These are phyloP conservation scores for Graphilbum ipis-grandicollis DNA, from an alignment of 2,329 filamentous ascomycete genomes.

Conservation along the genomic window DNA sequence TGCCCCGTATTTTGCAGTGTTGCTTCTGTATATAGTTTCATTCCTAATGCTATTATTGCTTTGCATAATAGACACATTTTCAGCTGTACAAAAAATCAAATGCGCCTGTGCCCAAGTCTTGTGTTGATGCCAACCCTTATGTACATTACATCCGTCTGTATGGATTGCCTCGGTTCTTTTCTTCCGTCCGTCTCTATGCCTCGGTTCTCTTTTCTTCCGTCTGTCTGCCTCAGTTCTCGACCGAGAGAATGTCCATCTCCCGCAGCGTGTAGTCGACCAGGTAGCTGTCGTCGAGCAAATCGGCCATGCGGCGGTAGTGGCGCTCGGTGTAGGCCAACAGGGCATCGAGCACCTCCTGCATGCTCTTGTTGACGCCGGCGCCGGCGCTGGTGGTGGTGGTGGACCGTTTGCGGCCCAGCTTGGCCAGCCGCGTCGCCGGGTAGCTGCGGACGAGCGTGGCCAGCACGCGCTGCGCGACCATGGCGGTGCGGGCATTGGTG, in stretches of 20 bases:
- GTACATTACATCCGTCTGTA: no score
- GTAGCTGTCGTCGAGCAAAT: conserved; percentile 86
- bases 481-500: conserved; percentile 75
- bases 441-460: conserved; percentile 67
- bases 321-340: conserved; percentile 80
- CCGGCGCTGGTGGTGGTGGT: conserved; percentile 15
- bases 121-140: no score
- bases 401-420: conserved; percentile 36
- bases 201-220: not conserved
- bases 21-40: no score
- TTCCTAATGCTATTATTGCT: no score
- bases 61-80: no score
- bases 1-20: no score
- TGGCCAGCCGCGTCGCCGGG: conserved; percentile 59
- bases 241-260: conserved; percentile 64
- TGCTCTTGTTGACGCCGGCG: conserved; percentile 35
- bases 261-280: conserved; percentile 81
- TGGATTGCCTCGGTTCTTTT: no score
- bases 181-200: not conserved
- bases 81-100: no score
- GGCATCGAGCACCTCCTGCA: conserved; percentile 77
- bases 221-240: not conserved
- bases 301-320: conserved; percentile 79
- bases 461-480: conserved; percentile 72
- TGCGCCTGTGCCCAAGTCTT: no score